These are phyloP conservation scores for Citrus reticulata DNA, from an alignment of 345 rosid genomes.

Conservation along the genomic window DNA sequence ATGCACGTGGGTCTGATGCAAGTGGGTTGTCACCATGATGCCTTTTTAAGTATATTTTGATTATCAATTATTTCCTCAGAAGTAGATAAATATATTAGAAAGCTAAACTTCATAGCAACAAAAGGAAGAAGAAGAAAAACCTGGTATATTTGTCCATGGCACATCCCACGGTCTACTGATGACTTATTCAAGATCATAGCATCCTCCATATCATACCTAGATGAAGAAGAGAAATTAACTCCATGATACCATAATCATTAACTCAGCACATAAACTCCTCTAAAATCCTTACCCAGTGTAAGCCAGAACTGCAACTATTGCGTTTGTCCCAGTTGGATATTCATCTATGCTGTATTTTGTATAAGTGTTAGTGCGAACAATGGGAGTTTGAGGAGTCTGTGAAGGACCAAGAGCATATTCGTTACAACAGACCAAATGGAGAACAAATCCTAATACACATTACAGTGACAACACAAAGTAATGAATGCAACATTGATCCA, in stretches of 20 bases:
- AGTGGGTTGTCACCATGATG: background rate
- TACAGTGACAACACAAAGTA: background rate
- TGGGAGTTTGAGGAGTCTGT: conserved; percentile 97
- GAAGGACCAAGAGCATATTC: conserved; percentile 19
- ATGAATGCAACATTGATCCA: background rate
- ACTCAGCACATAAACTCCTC: background rate
- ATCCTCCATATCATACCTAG: conserved; percentile 98
- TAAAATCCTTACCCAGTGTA: conserved; percentile 71
- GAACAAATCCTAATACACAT: background rate
- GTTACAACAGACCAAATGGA: background rate
- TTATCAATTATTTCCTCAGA: background rate
- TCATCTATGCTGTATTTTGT: conserved; percentile 71
- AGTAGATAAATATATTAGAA: background rate
- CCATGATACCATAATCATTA: background rate
- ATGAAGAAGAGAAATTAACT: conserved; percentile 9
- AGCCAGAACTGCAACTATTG: conserved; percentile 95
- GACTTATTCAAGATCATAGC: conserved; percentile 98
- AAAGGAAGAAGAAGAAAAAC: conserved; percentile 31
- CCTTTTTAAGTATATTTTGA: background rate
- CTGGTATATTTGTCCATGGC: conserved; percentile 96
- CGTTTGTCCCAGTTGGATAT: conserved; percentile 91
- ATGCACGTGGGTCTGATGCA: background rate
- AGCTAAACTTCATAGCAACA: background rate
- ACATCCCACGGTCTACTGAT: conserved; percentile 93
- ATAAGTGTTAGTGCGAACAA: conserved; percentile 80